Percentiles rank a stretch among this genome's conserved stretches.
phyloP scores from a whole-genome alignment of 306 rosid genomes.

The Lablab purpureus region DNA sequence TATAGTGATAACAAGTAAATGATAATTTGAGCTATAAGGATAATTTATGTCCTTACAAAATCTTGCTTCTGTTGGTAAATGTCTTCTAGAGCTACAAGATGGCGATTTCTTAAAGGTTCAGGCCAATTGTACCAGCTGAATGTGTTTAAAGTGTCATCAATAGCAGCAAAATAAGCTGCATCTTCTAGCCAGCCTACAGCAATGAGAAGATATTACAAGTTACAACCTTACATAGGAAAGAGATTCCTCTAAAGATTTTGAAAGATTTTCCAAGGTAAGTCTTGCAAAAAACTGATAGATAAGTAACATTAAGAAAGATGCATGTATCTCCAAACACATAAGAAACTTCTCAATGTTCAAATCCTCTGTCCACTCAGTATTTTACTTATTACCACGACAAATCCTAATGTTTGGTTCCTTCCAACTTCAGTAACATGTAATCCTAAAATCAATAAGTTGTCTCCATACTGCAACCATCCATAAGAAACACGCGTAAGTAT shows the following conservation, averaged over 20 bases:
- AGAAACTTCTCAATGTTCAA: conserved; percentile 20
- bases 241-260: conserved; percentile 22
- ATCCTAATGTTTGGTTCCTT: not conserved
- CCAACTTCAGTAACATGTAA: conserved; percentile 20
- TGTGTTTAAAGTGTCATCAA: conserved; percentile 71
- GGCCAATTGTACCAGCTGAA: conserved; percentile 96
- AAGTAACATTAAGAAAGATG: conserved; percentile 22
- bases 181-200: conserved; percentile 95
- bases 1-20: conserved; percentile 34
- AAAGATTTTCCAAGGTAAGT: conserved; percentile 23
- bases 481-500: not conserved
- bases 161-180: conserved; percentile 98
- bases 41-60: conserved; percentile 73
- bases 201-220: conserved; percentile 41
- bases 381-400: conserved; percentile 24
- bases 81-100: conserved; percentile 83
- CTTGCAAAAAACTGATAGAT: conserved; percentile 32
- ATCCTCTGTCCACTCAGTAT: not conserved
- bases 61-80: conserved; percentile 70
- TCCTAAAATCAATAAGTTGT: conserved; percentile 21
- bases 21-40: conserved; percentile 42
- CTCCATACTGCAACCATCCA: conserved; percentile 11
- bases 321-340: conserved; percentile 6
- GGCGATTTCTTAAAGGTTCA: conserved; percentile 83
- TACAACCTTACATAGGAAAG: conserved; percentile 38